These are phyloP conservation scores for Phytophthora pistaciae DNA, from an alignment of 352 stramenopile genomes.

Conservation along the genomic window DNA sequence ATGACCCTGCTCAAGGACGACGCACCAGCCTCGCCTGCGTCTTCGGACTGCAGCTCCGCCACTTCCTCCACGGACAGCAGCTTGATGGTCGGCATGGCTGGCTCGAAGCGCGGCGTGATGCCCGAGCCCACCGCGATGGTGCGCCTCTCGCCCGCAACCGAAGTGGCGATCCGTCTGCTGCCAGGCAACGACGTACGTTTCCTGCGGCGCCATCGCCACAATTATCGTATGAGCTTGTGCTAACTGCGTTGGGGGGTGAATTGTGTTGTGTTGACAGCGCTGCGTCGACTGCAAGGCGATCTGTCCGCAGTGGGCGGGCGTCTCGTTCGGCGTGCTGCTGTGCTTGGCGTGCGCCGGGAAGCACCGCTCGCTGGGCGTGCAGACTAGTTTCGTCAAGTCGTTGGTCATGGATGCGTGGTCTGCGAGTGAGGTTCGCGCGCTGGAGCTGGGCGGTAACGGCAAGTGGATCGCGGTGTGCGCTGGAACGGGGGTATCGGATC, in stretches of 20 bases:
- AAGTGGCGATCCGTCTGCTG: constrained; percentile 69
- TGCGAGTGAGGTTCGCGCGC: constrained; percentile 47
- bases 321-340: constrained; percentile 87
- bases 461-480: constrained; percentile 84
- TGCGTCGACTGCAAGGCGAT: constrained; percentile 85
- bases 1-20: constrained; percentile 23
- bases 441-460: constrained; percentile 82
- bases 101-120: constrained; percentile 26
- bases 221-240: neutral
- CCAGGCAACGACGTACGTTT: constrained; percentile 80
- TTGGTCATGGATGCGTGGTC: constrained; percentile 85
- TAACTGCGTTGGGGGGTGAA: constrained; percentile 3
- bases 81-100: constrained; percentile 6
- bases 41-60: constrained; percentile 21
- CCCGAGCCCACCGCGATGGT: constrained; percentile 22
- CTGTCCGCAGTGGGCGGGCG: constrained; percentile 84
- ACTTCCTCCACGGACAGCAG: constrained; percentile 25
- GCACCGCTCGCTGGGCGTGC: constrained; percentile 84
- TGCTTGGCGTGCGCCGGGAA: constrained; percentile 80
- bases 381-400: constrained; percentile 88
- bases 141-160: constrained; percentile 57
- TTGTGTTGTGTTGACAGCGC: constrained; percentile 42
- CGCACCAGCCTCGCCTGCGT: constrained; percentile 8
- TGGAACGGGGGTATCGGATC: constrained; percentile 51
- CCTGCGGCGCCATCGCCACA: neutral